Evolutionary conservation across 129 eudicot species (phyloP).

Genomic region (Chrysanthemum makinoi): DNA sequence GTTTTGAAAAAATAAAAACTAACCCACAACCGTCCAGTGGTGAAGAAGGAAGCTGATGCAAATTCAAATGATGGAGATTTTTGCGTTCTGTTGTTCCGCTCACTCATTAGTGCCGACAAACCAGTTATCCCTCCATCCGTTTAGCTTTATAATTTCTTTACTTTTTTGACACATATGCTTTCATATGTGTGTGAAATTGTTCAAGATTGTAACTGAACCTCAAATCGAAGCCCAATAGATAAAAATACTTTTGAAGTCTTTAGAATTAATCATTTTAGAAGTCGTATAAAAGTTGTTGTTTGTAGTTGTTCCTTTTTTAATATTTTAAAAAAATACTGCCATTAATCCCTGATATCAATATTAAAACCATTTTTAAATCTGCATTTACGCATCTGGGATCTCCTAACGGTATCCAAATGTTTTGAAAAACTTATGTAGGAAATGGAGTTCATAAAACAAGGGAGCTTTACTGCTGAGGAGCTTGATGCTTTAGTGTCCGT

Average conservation of each 20-base stretch:
- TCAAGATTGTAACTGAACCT: too few species aligned
- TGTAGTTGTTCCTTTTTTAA: too few species aligned
- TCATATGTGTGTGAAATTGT: too few species aligned
- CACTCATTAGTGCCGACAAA: constrained; percentile 78
- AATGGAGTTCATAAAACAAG: constrained; percentile 85
- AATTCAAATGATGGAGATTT: constrained; percentile 52
- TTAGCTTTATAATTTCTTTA: background rate
- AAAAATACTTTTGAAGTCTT: too few species aligned
- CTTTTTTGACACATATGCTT: background rate
- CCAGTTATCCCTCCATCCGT: constrained; percentile 47
- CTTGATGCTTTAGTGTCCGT: constrained; percentile 34
- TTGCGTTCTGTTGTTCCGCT: constrained; percentile 85
- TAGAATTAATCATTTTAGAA: too few species aligned
- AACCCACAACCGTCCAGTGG: constrained; percentile 41
- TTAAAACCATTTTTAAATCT: constrained; percentile 6
- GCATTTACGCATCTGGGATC: background rate
- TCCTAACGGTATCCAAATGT: background rate
- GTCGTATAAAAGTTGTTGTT: too few species aligned
- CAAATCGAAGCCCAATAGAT: too few species aligned
- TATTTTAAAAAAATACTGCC: background rate
- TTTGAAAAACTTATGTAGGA: constrained; percentile 50
- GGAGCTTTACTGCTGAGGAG: constrained; percentile 70
- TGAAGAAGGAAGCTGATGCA: constrained; percentile 38
- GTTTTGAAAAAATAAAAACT: too few species aligned
- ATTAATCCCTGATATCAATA: background rate